Evolutionary conservation across 2,329 filamentous ascomycete genomes (phyloP).

Genomic region (Exophiala lecanii-corni): DNA sequence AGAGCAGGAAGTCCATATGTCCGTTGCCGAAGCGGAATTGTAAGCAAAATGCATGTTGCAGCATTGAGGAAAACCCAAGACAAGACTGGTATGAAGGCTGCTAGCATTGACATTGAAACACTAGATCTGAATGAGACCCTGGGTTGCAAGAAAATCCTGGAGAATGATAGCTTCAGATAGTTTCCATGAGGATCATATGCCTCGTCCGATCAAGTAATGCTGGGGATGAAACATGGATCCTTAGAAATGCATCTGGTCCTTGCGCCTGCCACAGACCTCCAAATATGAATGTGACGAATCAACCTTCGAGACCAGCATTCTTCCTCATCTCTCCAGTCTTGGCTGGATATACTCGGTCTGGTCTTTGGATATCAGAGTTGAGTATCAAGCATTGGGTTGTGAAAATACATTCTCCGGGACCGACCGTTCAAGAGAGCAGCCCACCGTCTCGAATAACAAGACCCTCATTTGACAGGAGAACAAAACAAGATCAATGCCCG

Average conservation of each 20-base stretch:
- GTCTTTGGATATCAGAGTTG: too few species aligned
- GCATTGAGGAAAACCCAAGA: constrained; percentile 6
- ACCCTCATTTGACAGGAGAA: too few species aligned
- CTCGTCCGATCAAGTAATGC: neutral
- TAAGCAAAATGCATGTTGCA: constrained; percentile 1
- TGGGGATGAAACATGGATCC: neutral
- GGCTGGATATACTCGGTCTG: too few species aligned
- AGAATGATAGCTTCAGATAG: neutral
- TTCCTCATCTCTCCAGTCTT: too few species aligned
- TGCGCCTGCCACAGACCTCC: neutral
- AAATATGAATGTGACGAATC: too few species aligned
- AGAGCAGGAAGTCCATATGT: constrained; percentile 1
- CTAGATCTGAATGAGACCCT: neutral
- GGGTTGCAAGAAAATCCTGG: neutral
- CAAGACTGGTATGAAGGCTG: neutral
- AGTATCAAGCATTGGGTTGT: too few species aligned
- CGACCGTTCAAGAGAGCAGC: too few species aligned
- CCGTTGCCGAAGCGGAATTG: constrained; percentile 2
- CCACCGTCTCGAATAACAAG: too few species aligned
- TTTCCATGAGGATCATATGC: neutral
- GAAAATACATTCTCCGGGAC: too few species aligned
- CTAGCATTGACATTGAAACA: neutral
- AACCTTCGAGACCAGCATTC: too few species aligned
- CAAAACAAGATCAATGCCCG: too few species aligned
- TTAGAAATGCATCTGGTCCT: neutral